Evolutionary conservation across 495 filamentous ascomycete genomes (phyloP).

Genomic region (Aspergillus asperescens): DNA sequence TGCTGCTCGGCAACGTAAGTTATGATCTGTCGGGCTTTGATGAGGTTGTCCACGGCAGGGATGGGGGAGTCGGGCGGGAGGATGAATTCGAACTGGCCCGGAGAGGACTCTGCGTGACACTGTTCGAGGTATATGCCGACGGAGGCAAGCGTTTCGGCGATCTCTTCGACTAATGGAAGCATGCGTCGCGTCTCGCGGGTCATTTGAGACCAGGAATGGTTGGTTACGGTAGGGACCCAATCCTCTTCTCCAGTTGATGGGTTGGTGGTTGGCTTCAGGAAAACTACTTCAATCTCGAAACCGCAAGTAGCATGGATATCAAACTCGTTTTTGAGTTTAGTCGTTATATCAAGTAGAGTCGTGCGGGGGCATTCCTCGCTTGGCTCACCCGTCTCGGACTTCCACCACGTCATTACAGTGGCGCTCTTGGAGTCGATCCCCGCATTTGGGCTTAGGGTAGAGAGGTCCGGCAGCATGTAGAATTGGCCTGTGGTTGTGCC

Average conservation of each 20-base stretch:
- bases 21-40: conserved; percentile 69
- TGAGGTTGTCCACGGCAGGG: conserved; percentile 63
- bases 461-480: conserved; percentile 56
- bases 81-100: conserved; percentile 79
- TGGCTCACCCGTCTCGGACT: conserved; percentile 31
- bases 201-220: conserved; percentile 50
- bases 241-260: conserved; percentile 15
- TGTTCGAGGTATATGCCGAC: conserved; percentile 65
- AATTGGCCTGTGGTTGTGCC: conserved; percentile 52
- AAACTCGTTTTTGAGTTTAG: conserved; percentile 63
- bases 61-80: conserved; percentile 61
- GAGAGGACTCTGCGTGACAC: conserved; percentile 70
- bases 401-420: conserved; percentile 56
- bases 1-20: conserved; percentile 35
- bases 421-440: conserved; percentile 43
- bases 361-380: conserved; percentile 54
- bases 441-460: conserved; percentile 49
- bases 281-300: conserved; percentile 37
- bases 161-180: conserved; percentile 58
- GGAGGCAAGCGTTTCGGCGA: conserved; percentile 49
- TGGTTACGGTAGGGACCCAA: conserved; percentile 25
- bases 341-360: conserved; percentile 47
- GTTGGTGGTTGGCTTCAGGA: conserved; percentile 25
- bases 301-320: conserved; percentile 75
- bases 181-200: conserved; percentile 31